Evolutionary conservation across 768 basidiomycete genomes (phyloP).

Genomic region (Suillus tomentosus): DNA sequence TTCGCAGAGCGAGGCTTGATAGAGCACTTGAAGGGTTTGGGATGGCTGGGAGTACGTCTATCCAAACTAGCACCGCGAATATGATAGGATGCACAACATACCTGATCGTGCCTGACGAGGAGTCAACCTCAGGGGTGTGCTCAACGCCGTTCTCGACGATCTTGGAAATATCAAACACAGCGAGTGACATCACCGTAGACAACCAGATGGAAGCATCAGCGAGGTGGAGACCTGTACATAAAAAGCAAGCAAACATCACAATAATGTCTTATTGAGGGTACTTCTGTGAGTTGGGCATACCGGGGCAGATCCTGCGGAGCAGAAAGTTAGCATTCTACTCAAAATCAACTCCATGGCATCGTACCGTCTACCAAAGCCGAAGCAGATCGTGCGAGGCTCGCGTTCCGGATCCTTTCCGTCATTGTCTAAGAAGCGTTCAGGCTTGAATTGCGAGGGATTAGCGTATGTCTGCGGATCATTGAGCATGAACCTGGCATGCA

Average conservation of each 20-base stretch:
- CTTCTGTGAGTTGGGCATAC: constrained; percentile 13
- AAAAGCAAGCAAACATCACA: constrained; percentile 13
- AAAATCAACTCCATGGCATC: constrained; percentile 18
- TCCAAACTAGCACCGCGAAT: neutral
- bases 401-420: constrained; percentile 41
- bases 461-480: constrained; percentile 43
- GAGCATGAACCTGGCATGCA: constrained; percentile 30
- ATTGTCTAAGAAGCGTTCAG: constrained; percentile 56
- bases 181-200: constrained; percentile 40
- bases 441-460: constrained; percentile 57
- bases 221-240: constrained; percentile 42
- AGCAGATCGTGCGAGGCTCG: constrained; percentile 64
- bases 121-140: constrained; percentile 49
- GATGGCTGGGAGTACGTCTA: neutral
- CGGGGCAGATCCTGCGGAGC: constrained; percentile 29
- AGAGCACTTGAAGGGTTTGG: constrained; percentile 44
- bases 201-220: constrained; percentile 47
- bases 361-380: constrained; percentile 71
- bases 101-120: constrained; percentile 60
- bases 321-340: constrained; percentile 12
- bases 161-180: constrained; percentile 44
- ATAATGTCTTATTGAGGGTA: constrained; percentile 16
- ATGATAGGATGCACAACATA: constrained; percentile 15
- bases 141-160: constrained; percentile 39
- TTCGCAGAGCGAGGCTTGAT: constrained; percentile 54